Evolutionary conservation across 192 early-diverging fungal genomes (phyloP), one percentile per base, ranked within the genome.

Genomic region (Fimicolochytrium jonesii): DNA sequence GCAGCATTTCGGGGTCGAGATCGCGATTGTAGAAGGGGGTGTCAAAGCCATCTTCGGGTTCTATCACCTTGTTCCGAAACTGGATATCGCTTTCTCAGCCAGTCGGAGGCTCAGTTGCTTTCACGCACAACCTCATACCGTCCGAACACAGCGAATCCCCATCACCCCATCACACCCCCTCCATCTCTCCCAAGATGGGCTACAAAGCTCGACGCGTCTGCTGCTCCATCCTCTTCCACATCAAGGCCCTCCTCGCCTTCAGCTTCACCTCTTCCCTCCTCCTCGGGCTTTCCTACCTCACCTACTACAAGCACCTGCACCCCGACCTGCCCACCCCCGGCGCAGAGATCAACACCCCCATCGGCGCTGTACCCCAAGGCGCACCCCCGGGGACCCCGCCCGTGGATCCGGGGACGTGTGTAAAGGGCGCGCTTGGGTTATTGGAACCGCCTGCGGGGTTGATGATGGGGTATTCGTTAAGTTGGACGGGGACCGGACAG

Each of bases 241-340:
- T 32, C 15, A 66, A 66, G 54, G 50, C 57, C 23, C 22, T 37
- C 7, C 29, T 66, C 25, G 56, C 64, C 22, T 15, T 66, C 32
- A n/a, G 31, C 15, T 15, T 66, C n/a, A 17, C 64, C 15, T 63
- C 46, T 34, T 59, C 45, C 0, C 20, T 23, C 4, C 18, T 66
- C 28, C 59, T 20, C 2, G 7, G 45, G 36, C 17, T 66, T 17
- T 61, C 58, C 7, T 47, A 22, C 13, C 64, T 59, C 10, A 39
- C 64, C 13, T 66, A 66, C 56, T 28, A 65, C 2, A 25, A 30
- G 32, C 56, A 62, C 42, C 26, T 48, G 22, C 28, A 47, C 30
- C 43, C 59, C 17, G 9, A 49, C 20, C 33, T 25, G 11, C 7
- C 11, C 7, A 3, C 17, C 2, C n/a, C 30, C 10, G 13, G 36